Base-by-base conservation (phyloP, 495 filamentous ascomycete genomes). In the Penicillium samsonianum region DNA sequence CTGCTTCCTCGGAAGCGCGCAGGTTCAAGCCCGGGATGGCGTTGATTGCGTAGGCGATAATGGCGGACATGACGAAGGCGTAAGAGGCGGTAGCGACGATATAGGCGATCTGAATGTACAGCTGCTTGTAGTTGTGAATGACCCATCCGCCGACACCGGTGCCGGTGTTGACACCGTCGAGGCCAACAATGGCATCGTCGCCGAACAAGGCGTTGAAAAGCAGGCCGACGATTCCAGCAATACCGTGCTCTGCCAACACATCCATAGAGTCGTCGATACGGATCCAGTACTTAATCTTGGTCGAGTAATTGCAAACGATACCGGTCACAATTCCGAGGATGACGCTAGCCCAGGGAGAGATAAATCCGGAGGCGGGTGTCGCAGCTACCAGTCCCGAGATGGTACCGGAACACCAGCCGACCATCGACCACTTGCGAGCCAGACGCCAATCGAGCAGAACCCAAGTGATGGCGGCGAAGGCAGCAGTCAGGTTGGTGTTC, bases 361-460 rank as follows among this genome's bases (percentile, higher is more conserved):
- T 89, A 75, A 84, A 90, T 52, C 90, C 90, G 25, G 90, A 90
- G 8, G 91, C 90, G 8, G 90, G 90, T n/a, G 90, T 95, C 14
- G 91, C 91, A 50, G 90, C 90, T 26, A 98, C 94, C 26, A 95
- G 84, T 48, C 90, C 90, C 0, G 89, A 91, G 70, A 95, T 95
- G 62, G 87, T 86, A 45, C 94, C 94, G 23, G 94, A 98, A 75
- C 94, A 98, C 90, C 94, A 96, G 52, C 94, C 94, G 65, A 98
- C 94, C 82, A 98, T 96, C 2, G 93, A 96, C 94, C 94, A 98
- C 79, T 98, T 98, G 71, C 87, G 86, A 45, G 95, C 94, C 44
- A 98, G 81, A 47, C 94, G 86, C 84, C 85, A 98, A 79, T 98
- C 94, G 65, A 97, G 89, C 45, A 98, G 67, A 59, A 88, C 85